Evolutionary conservation across 176 grass and related monocot genomes (phyloP).

Genomic region (Carex pumila): DNA sequence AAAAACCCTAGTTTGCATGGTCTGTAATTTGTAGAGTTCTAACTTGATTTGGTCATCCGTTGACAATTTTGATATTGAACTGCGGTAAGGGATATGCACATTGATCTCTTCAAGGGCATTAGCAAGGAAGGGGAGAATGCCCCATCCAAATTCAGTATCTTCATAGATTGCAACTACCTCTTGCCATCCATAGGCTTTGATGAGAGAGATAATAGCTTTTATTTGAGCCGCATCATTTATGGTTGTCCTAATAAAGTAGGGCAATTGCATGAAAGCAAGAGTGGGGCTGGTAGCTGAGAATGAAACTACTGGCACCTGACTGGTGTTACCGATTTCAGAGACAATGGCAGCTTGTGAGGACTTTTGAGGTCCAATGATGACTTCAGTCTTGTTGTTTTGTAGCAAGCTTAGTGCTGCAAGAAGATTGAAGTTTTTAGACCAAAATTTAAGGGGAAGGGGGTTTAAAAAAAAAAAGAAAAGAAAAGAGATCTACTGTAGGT

Average conservation of each 20-base stretch:
- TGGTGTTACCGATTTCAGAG: conserved; percentile 16
- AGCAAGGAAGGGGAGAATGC: conserved; percentile 19
- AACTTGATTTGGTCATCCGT: conserved; percentile 12
- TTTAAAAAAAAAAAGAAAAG: too few relatives aligned
- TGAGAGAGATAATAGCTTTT: conserved; percentile 22
- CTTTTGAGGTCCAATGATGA: conserved; percentile 36
- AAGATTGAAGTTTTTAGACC: too few relatives aligned
- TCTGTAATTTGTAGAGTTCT: conserved; percentile 29
- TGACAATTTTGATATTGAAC: neutral
- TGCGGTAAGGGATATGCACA: too few relatives aligned
- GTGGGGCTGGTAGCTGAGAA: conserved; percentile 23
- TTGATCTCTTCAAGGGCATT: neutral
- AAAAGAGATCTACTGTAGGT: neutral
- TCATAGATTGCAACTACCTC: conserved; percentile 27
- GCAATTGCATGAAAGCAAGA: neutral
- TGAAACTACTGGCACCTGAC: conserved; percentile 36
- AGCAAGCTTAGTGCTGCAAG: conserved; percentile 32
- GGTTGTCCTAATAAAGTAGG: conserved; percentile 23
- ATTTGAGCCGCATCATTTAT: neutral
- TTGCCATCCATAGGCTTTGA: conserved; percentile 25
- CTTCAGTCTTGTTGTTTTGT: conserved; percentile 19
- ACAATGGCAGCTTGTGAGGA: conserved; percentile 23
- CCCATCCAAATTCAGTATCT: conserved; percentile 23
- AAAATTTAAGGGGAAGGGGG: too few relatives aligned
- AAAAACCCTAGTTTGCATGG: conserved; percentile 46